phyloP scores from a whole-genome alignment of 306 rosid genomes.

The Fragaria vesca region DNA sequence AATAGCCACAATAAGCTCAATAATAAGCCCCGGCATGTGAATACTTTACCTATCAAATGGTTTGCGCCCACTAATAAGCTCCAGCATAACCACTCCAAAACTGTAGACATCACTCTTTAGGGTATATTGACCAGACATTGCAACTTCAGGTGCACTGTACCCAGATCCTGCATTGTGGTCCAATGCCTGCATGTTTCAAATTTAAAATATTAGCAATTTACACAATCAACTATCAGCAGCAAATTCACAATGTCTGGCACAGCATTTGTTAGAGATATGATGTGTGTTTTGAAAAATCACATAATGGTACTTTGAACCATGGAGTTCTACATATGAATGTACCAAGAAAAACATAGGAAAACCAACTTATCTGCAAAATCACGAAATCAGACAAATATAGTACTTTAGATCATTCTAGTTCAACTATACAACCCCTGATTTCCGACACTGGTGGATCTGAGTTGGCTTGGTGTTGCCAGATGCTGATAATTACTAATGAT shows the following conservation, averaged over 20 bases:
- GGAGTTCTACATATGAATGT: background rate
- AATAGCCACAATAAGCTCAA: background rate
- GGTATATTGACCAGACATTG: slow-evolving; percentile 69
- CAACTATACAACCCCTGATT: slow-evolving; percentile 4
- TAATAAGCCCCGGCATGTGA: background rate
- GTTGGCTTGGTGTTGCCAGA: background rate
- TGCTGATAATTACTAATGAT: background rate
- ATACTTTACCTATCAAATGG: slow-evolving; percentile 83
- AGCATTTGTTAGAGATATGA: background rate
- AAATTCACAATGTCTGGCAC: background rate
- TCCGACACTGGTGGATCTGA: slow-evolving; percentile 4
- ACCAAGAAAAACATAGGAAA: background rate
- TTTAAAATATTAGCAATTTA: slow-evolving; percentile 24
- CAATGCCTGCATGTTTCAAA: slow-evolving; percentile 50
- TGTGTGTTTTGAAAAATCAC: background rate
- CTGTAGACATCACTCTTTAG: slow-evolving; percentile 87
- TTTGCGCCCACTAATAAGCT: slow-evolving; percentile 89
- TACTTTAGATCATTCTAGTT: background rate
- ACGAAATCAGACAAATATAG: background rate
- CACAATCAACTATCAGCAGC: slow-evolving; percentile 4
- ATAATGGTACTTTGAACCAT: background rate
- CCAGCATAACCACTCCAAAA: slow-evolving; percentile 96
- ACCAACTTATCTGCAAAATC: background rate
- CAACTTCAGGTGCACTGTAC: slow-evolving; percentile 82
- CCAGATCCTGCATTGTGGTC: slow-evolving; percentile 72